Conservation (phyloP, 2,329 filamentous ascomycete species). For the Kalaharituber pfeilii region DNA sequence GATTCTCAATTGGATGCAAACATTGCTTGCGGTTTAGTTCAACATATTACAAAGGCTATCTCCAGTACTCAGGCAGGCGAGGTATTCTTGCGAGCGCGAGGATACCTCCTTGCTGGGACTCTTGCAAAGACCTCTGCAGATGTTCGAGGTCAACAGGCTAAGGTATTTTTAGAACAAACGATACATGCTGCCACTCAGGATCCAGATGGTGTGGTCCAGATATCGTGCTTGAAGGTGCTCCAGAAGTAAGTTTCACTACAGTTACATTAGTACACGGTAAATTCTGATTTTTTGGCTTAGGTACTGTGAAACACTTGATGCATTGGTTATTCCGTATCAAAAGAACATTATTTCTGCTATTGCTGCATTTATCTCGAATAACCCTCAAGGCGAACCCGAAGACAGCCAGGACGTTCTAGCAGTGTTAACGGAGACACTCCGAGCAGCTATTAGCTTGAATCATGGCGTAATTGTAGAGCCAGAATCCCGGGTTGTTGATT, state of each 20-base stretch:
- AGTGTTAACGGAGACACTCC: slow-evolving; percentile 70
- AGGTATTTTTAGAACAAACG: slow-evolving; percentile 50
- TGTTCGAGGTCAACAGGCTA: slow-evolving; percentile 29
- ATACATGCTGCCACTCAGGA: slow-evolving; percentile 61
- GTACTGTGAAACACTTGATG: slow-evolving; percentile 29
- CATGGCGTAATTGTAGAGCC: slow-evolving; percentile 54
- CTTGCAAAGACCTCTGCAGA: slow-evolving; percentile 52
- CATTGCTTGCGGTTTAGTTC: slow-evolving; percentile 55
- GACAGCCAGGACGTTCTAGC: slow-evolving; percentile 87
- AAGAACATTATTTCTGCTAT: slow-evolving; percentile 36
- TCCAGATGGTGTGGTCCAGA: slow-evolving; percentile 72
- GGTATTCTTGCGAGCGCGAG: slow-evolving; percentile 65
- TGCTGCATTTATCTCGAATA: slow-evolving; percentile 45
- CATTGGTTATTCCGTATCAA: slow-evolving; percentile 18
- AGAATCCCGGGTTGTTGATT: slow-evolving; percentile 56
- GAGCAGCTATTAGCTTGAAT: slow-evolving; percentile 67
- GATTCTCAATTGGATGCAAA: slow-evolving; percentile 52
- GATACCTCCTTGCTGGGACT: slow-evolving; percentile 69
- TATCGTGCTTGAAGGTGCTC: slow-evolving; percentile 73
- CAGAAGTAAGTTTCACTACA: slow-evolving; percentile 42
- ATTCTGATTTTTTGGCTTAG: slow-evolving; percentile 24
- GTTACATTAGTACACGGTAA: not conserved
- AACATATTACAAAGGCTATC: slow-evolving; percentile 63
- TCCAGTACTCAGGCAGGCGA: slow-evolving; percentile 36
- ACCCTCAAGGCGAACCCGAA: slow-evolving; percentile 43